Percentiles rank a stretch among this genome's conserved stretches.
Conservation (phyloP, 2,329 filamentous ascomycete species). For the Aspergillus melleus region DNA sequence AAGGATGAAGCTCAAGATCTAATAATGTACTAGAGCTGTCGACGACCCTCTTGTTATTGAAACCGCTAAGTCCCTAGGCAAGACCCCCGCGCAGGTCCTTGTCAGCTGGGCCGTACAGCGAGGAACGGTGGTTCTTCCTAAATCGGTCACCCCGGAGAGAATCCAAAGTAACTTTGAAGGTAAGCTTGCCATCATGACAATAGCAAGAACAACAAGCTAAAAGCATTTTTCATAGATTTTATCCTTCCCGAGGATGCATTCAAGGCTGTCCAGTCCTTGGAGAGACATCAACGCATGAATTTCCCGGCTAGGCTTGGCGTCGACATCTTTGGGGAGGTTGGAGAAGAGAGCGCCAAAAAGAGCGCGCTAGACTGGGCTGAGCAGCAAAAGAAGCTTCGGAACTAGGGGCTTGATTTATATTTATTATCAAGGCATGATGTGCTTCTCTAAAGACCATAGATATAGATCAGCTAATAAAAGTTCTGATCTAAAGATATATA, state of each 20-base stretch:
- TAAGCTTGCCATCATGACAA: background rate
- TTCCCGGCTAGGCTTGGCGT: constrained; percentile 16
- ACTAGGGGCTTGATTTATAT: background rate
- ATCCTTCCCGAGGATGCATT: constrained; percentile 15
- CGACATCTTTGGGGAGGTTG: constrained; percentile 17
- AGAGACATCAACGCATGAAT: constrained; percentile 17
- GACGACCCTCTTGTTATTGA: constrained; percentile 15
- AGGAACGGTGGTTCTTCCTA: constrained; percentile 17
- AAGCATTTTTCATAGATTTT: constrained; percentile 6
- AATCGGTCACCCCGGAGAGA: constrained; percentile 15
- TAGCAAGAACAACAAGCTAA: too few relatives aligned
- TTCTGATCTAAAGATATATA: too few relatives aligned
- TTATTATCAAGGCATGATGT: background rate
- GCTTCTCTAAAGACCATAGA: background rate
- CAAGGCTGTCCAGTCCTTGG: constrained; percentile 13
- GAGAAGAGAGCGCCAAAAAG: constrained; percentile 12
- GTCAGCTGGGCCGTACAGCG: constrained; percentile 19
- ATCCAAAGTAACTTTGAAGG: constrained; percentile 18
- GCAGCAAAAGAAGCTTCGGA: constrained; percentile 8
- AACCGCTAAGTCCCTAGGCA: constrained; percentile 9
- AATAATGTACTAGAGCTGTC: constrained; percentile 9
- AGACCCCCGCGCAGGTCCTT: constrained; percentile 14
- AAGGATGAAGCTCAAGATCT: background rate
- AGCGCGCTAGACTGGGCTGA: constrained; percentile 17
- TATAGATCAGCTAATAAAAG: background rate